These are phyloP conservation scores for Ganoderma resinaceum DNA, from an alignment of 1,284 basidiomycete species.

Conservation along the genomic window DNA sequence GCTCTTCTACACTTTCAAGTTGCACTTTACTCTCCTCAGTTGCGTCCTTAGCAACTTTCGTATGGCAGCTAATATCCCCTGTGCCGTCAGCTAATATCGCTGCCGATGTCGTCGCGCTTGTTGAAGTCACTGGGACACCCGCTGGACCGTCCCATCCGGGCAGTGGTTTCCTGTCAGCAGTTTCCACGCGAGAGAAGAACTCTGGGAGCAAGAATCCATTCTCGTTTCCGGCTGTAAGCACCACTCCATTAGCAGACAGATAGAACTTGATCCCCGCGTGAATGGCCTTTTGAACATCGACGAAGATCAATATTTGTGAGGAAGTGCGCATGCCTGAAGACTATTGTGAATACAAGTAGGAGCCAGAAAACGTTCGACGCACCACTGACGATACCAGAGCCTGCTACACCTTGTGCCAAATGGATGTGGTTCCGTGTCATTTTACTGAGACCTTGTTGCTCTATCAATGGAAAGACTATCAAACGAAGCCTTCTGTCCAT, in stretches of 20 bases:
- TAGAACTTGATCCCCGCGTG: constrained; percentile 75
- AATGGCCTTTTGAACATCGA: constrained; percentile 77
- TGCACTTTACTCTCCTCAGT: neutral
- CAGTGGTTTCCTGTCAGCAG: constrained; percentile 40
- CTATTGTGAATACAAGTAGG: neutral
- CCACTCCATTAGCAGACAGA: constrained; percentile 84
- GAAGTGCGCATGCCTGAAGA: constrained; percentile 76
- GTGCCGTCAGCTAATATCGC: neutral
- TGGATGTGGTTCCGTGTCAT: constrained; percentile 92
- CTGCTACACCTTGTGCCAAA: constrained; percentile 76
- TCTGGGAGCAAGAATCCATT: constrained; percentile 59
- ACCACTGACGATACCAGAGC: constrained; percentile 79
- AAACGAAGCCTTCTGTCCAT: constrained; percentile 12
- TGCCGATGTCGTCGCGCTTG: too few relatives aligned
- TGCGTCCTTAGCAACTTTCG: neutral
- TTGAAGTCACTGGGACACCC: neutral
- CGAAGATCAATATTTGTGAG: constrained; percentile 77
- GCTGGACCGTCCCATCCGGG: constrained; percentile 42
- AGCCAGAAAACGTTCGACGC: constrained; percentile 30
- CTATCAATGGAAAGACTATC: constrained; percentile 41
- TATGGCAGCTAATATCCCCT: neutral
- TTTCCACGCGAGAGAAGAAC: constrained; percentile 72
- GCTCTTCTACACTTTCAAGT: constrained; percentile 4
- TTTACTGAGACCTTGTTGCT: constrained; percentile 75
- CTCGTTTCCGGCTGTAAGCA: constrained; percentile 78